Conservation (phyloP, 176 grass and related monocot species). For the Carex scoparia region DNA sequence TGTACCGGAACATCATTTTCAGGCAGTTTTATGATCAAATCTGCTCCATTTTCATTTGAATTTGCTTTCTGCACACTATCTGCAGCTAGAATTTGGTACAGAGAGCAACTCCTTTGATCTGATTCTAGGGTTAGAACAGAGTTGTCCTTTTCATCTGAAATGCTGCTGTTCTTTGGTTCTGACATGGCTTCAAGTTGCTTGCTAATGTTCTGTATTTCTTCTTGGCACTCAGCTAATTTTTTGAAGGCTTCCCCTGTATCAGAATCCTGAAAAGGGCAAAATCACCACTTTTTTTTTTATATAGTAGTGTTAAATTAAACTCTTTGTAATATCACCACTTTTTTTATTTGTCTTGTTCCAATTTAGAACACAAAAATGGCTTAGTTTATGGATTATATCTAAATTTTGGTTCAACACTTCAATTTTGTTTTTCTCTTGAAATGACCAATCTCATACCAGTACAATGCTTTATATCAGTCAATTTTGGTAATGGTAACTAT, state of each 20-base stretch:
- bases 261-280: slow-evolving; percentile 35
- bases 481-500: neutral
- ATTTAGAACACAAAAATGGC: neutral
- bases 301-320: neutral
- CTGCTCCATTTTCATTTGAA: slow-evolving; percentile 15
- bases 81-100: neutral
- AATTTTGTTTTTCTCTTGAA: neutral
- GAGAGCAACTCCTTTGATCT: neutral
- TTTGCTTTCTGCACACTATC: neutral
- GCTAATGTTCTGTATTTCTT: slow-evolving; percentile 52
- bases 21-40: neutral
- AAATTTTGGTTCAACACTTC: neutral
- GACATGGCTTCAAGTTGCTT: slow-evolving; percentile 55
- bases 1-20: neutral
- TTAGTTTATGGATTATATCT: neutral
- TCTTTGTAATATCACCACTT: neutral
- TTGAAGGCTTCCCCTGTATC: slow-evolving; percentile 43
- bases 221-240: slow-evolving; percentile 71
- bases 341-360: neutral
- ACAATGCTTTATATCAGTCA: neutral
- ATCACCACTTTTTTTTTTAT: neutral
- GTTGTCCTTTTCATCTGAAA: slow-evolving; percentile 22
- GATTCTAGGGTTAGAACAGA: slow-evolving; percentile 23
- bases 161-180: slow-evolving; percentile 13
- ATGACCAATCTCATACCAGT: neutral